A percentile compares a stretch with the other conserved stretches of the same genome.
Evolutionary conservation across 306 rosid genomes (phyloP).

Genomic region (Trifolium subterraneum): DNA sequence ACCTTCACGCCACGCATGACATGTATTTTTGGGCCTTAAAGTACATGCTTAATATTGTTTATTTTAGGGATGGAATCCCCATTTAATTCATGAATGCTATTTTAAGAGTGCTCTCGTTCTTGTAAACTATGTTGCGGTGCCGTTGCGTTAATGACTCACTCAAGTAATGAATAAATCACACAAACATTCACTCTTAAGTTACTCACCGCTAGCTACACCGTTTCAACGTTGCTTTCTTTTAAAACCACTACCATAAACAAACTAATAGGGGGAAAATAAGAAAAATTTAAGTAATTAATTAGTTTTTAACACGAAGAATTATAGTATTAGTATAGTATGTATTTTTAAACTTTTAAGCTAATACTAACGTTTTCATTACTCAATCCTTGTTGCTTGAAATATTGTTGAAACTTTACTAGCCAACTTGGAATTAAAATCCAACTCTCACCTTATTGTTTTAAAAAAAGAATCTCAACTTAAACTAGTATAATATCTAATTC

Average conservation of each 20-base stretch:
- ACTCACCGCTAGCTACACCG: not conserved
- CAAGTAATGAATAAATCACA: slow-evolving; percentile 3
- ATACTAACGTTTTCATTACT: not conserved
- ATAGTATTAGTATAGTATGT: not conserved
- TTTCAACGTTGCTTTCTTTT: not conserved
- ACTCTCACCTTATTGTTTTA: not conserved
- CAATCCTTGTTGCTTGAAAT: not conserved
- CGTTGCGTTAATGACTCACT: slow-evolving; percentile 19
- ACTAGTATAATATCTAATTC: not conserved
- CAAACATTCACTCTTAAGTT: not conserved
- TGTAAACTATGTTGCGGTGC: slow-evolving; percentile 38
- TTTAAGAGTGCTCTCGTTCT: slow-evolving; percentile 3
- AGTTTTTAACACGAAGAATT: no score
- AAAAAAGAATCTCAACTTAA: not conserved
- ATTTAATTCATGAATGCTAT: not conserved
- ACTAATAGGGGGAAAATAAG: no score
- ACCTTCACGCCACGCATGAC: slow-evolving; percentile 38
- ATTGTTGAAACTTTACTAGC: not conserved
- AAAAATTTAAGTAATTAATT: no score
- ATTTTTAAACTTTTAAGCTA: not conserved
- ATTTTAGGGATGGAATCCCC: not conserved
- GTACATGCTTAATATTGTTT: not conserved
- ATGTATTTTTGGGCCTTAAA: slow-evolving; percentile 3
- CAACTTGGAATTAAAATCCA: not conserved
- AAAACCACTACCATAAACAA: no score